phyloP scores from a whole-genome alignment of 495 filamentous ascomycete species.

The Halenospora varia region DNA sequence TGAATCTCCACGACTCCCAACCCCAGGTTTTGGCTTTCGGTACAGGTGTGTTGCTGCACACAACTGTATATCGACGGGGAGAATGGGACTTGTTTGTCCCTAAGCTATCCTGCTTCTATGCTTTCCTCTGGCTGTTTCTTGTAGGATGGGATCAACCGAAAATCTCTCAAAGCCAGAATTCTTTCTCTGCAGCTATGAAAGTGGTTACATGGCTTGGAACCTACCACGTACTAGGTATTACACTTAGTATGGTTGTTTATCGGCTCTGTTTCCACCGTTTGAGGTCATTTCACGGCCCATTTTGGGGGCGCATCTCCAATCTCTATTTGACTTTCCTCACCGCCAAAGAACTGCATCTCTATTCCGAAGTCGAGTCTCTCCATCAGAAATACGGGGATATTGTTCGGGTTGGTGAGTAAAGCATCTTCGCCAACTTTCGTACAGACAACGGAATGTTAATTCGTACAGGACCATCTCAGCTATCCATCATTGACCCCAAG shows the following conservation, averaged over 20 bases:
- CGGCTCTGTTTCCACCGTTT: neutral
- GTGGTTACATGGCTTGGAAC: no score
- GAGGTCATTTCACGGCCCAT: neutral
- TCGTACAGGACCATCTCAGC: constrained; percentile 30
- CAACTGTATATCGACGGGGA: no score
- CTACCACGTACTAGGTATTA: neutral
- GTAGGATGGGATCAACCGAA: no score
- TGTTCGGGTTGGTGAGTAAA: neutral
- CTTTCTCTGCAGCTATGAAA: no score
- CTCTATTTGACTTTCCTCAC: neutral
- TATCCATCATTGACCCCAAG: constrained; percentile 32
- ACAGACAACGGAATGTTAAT: neutral
- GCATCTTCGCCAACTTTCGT: no score
- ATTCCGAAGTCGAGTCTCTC: neutral
- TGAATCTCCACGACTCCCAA: no score
- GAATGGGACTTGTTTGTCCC: no score
- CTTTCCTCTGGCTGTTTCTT: no score
- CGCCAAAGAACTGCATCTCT: neutral
- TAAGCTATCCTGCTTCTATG: no score
- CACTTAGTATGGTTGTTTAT: neutral
- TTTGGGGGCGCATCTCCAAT: neutral
- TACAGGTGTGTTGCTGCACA: no score
- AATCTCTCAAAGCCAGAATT: no score
- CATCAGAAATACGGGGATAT: neutral
- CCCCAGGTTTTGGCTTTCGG: no score